These are phyloP conservation scores for Leccinum variicolor DNA, from an alignment of 768 basidiomycete species.

Conservation along the genomic window DNA sequence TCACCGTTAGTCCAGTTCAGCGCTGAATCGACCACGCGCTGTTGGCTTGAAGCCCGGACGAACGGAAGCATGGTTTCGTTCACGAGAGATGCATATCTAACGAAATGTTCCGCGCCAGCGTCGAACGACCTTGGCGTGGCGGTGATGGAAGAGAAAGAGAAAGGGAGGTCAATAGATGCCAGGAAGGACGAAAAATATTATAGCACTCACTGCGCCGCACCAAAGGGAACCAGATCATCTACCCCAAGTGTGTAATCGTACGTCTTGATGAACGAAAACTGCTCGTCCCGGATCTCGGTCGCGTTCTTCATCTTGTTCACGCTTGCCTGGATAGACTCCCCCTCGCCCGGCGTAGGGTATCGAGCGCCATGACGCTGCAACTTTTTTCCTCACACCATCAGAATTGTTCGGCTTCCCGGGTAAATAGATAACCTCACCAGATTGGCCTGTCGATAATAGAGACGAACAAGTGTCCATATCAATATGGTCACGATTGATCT, in stretches of 20 bases:
- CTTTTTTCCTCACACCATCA: background rate
- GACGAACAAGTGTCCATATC: background rate
- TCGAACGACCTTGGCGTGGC: constrained; percentile 39
- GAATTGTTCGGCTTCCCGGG: background rate
- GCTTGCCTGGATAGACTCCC: constrained; percentile 42
- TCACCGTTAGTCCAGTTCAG: constrained; percentile 63
- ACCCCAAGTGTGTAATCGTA: constrained; percentile 56
- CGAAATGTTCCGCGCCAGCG: constrained; percentile 48
- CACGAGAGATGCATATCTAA: constrained; percentile 51
- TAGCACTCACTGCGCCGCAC: constrained; percentile 56
- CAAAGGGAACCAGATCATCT: constrained; percentile 60
- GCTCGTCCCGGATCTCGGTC: constrained; percentile 38
- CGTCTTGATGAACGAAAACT: constrained; percentile 49
- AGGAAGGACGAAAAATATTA: constrained; percentile 29
- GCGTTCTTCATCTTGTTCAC: constrained; percentile 53
- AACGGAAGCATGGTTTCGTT: constrained; percentile 45
- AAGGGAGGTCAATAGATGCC: background rate
- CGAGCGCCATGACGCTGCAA: background rate
- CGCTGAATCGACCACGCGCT: constrained; percentile 62
- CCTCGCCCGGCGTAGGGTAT: background rate
- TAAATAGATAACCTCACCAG: background rate
- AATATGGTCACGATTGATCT: background rate
- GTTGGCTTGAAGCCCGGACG: constrained; percentile 42
- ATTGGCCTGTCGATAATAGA: background rate
- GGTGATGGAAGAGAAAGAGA: background rate